Base-by-base conservation (phyloP, 1,284 basidiomycete genomes). In the Irpex rosettiformis region DNA sequence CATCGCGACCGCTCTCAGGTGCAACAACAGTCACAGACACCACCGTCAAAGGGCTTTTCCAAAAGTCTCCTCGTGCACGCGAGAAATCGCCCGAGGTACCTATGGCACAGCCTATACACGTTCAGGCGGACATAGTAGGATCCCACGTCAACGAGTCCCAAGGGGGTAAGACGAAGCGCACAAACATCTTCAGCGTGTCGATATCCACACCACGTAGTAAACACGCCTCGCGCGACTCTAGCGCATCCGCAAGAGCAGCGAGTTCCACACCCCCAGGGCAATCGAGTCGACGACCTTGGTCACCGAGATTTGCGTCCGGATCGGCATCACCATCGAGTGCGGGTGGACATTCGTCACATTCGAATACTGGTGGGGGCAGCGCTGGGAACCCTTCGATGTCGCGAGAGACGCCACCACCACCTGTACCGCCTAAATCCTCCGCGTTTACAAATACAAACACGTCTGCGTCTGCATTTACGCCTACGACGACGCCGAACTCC, bases 1-100 rank as follows among this genome's bases (percentile, higher is more conserved):
- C 78, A 52, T 84, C 81, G 18, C 79, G 87, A 5, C 86, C 87
- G 3, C 69, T 89, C 29, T 89, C 88, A 1, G 80, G 82, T 16
- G 82, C 81, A 0, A 86, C 84, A 1, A 81, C 81, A 16, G 78
- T 80, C 2, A 85, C 85, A 2, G 80, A 81, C 63, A 75, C 79
- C 11, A 86, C 86, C 21, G 74, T 82, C 57, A 82, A 79, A 10
- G 82, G 84, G 18, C 61, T 58, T 22, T 61, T 57, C 16, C 64
- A 52, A 61, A 65, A 61, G 49, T 47, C 56, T 4, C 64, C 57
- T 3, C 64, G 43, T n/a, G 40, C 61, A 29, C 58, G 56, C n/a
- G 21, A 58, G 13, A 55, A 57, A 13, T 56, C 55, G n/a, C 58
- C 60, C 8, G 62, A 63, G 29, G 52, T 62, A 18, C 62, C 65